phyloP scores from a whole-genome alignment of 2,329 filamentous ascomycete genomes.

The Apiospora arundinis region DNA sequence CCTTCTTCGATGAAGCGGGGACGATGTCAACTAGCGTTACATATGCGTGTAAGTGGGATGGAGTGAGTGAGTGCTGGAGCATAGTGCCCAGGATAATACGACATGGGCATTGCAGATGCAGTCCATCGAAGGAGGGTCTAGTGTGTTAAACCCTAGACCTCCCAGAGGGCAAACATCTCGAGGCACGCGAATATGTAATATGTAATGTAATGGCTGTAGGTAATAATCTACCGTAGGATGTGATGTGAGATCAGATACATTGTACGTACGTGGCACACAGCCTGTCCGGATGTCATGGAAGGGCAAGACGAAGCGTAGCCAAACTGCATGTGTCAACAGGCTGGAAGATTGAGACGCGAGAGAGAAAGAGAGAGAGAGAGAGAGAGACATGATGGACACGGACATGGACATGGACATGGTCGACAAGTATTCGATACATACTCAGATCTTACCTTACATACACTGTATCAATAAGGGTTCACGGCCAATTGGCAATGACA shows the following conservation, averaged over 20 bases:
- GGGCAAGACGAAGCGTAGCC: background rate
- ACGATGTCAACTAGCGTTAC: conserved; percentile 15
- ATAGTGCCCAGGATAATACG: conserved; percentile 9
- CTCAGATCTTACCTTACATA: background rate
- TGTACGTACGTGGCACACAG: conserved; percentile 2
- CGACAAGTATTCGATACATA: background rate
- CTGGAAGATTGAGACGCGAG: no score
- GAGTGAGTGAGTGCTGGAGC: background rate
- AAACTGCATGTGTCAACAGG: background rate
- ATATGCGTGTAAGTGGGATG: conserved; percentile 17
- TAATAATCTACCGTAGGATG: conserved; percentile 5
- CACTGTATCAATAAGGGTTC: background rate
- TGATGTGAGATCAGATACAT: conserved; percentile 13
- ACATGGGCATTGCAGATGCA: conserved; percentile 12
- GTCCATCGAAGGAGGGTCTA: background rate
- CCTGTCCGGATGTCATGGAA: conserved; percentile 1
- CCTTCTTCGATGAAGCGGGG: conserved; percentile 18
- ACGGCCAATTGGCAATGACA: background rate
- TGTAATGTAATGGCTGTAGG: background rate
- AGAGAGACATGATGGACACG: no score
- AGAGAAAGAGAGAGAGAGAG: no score
- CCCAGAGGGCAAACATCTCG: background rate
- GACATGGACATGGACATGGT: background rate
- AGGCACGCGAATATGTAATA: no score
- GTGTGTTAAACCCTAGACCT: conserved; percentile 13